phyloP scores from a whole-genome alignment of 176 grass and related monocot genomes.

The Areca catechu region DNA sequence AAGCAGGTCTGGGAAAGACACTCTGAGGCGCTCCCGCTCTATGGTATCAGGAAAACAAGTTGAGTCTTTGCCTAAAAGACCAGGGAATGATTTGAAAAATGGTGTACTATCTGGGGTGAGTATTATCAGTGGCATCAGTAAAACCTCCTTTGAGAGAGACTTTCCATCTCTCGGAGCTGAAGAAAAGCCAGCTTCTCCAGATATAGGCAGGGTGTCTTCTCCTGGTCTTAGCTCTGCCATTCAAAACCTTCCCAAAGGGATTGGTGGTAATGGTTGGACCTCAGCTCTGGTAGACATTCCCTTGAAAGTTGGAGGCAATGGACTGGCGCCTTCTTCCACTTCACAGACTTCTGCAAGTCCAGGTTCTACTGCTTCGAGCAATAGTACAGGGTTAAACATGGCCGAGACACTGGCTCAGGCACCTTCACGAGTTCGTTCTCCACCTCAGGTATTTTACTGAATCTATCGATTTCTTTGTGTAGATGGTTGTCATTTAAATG shows the following conservation, averaged over 20 bases:
- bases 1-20: conserved; percentile 49
- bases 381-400: conserved; percentile 3
- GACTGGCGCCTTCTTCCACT: not conserved
- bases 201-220: conserved; percentile 33
- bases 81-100: conserved; percentile 29
- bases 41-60: conserved; percentile 16
- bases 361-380: not conserved
- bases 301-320: not conserved
- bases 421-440: not conserved
- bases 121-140: conserved; percentile 18
- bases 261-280: conserved; percentile 4
- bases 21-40: conserved; percentile 23
- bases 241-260: conserved; percentile 30
- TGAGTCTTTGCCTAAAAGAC: conserved; percentile 37
- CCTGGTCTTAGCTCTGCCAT: conserved; percentile 40
- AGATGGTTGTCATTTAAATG: not conserved
- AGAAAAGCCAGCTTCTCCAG: conserved; percentile 35
- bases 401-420: conserved; percentile 6
- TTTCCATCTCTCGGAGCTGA: conserved; percentile 55
- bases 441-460: not conserved
- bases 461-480: no score
- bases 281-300: conserved; percentile 7
- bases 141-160: conserved; percentile 44
- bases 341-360: not conserved
- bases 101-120: conserved; percentile 23